Percentiles rank a stretch among this genome's conserved stretches.
phyloP scores from a whole-genome alignment of 1,284 basidiomycete species.

The Prillingera fragicola region DNA sequence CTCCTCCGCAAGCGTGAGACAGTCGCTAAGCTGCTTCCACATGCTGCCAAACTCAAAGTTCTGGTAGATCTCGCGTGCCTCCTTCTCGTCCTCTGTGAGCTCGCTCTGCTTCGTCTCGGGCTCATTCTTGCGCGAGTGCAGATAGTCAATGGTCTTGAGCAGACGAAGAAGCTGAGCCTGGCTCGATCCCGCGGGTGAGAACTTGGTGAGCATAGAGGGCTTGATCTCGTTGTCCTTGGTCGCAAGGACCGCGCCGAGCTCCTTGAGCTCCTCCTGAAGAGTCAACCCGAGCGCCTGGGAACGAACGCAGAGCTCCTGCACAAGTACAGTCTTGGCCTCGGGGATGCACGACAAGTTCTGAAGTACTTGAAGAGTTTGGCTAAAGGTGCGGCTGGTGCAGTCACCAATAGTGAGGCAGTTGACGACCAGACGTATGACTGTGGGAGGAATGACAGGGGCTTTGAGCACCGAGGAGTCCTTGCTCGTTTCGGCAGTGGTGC shows the following conservation, averaged over 20 bases:
- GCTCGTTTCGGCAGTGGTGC: not conserved
- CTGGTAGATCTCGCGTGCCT: conserved; percentile 73
- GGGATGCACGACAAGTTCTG: conserved; percentile 82
- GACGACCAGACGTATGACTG: conserved; percentile 77
- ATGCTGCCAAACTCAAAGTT: conserved; percentile 78
- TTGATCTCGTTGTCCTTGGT: conserved; percentile 58
- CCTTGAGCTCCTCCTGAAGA: conserved; percentile 68
- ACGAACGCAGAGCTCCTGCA: conserved; percentile 73
- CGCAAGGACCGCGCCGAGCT: conserved; percentile 62
- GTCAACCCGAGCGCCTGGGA: conserved; percentile 77
- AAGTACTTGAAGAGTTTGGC: conserved; percentile 79
- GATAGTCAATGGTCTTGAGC: conserved; percentile 92
- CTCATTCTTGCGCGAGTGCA: conserved; percentile 62
- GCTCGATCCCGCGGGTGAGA: conserved; percentile 82
- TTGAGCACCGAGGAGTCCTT: conserved; percentile 9
- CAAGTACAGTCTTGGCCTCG: conserved; percentile 77
- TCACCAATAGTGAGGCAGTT: conserved; percentile 91
- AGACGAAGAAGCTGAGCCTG: conserved; percentile 90
- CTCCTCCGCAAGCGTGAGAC: conserved; percentile 73
- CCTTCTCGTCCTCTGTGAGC: conserved; percentile 58
- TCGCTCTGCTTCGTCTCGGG: conserved; percentile 22
- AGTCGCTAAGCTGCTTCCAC: conserved; percentile 80
- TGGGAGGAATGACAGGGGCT: conserved; percentile 74
- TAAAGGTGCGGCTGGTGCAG: conserved; percentile 90
- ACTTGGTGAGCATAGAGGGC: conserved; percentile 59